Percentiles rank a stretch among this genome's conserved stretches.
These are phyloP conservation scores for Leccinum boreale DNA, from an alignment of 768 basidiomycete species.

Conservation along the genomic window DNA sequence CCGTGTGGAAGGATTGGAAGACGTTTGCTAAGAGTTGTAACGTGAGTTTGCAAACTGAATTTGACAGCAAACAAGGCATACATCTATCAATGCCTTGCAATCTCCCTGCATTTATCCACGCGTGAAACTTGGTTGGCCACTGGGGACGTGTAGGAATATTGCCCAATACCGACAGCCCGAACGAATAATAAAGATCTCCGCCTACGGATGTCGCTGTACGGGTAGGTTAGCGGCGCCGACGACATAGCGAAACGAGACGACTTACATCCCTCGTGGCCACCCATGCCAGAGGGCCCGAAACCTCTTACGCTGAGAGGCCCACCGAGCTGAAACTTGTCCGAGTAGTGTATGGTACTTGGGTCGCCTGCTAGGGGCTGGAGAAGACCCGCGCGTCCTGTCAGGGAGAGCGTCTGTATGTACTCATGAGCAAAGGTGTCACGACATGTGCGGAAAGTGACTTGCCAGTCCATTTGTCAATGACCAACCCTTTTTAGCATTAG, in stretches of 20 bases:
- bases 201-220: constrained; percentile 78
- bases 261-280: constrained; percentile 71
- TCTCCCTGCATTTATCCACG: constrained; percentile 79
- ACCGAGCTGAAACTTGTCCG: constrained; percentile 90
- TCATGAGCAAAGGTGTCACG: neutral
- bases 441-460: constrained; percentile 4
- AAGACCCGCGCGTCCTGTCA: constrained; percentile 69
- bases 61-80: constrained; percentile 32
- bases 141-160: constrained; percentile 66
- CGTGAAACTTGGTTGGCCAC: constrained; percentile 85
- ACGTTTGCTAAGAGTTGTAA: constrained; percentile 3
- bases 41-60: neutral
- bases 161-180: constrained; percentile 72
- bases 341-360: constrained; percentile 46
- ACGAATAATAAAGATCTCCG: constrained; percentile 78
- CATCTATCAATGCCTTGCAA: constrained; percentile 59
- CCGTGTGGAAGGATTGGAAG: constrained; percentile 10
- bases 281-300: constrained; percentile 74
- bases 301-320: constrained; percentile 83
- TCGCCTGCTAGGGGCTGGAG: constrained; percentile 58
- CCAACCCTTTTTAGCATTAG: constrained; percentile 22
- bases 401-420: constrained; percentile 62
- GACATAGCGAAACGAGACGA: neutral
- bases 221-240: neutral
- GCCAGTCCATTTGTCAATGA: constrained; percentile 19